phyloP scores from a whole-genome alignment of 768 basidiomycete genomes.

The Serendipita indica region DNA sequence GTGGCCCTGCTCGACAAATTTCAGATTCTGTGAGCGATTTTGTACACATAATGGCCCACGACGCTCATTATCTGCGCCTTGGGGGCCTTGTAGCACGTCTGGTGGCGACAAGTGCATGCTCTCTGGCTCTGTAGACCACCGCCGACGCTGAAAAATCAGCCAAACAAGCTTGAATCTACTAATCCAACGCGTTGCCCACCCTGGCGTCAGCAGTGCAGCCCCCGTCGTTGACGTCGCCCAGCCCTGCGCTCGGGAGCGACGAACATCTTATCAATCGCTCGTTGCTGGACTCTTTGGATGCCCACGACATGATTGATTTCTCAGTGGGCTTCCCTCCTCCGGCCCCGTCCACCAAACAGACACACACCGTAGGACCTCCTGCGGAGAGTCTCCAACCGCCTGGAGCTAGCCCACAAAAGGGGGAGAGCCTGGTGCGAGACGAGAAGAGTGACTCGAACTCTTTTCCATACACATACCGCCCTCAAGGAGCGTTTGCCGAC shows the following conservation, averaged over 20 bases:
- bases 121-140: background rate
- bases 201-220: slow-evolving; percentile 16
- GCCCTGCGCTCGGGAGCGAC: slow-evolving; percentile 26
- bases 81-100: background rate
- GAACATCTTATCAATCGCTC: slow-evolving; percentile 82
- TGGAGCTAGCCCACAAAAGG: background rate
- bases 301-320: slow-evolving; percentile 34
- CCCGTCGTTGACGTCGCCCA: slow-evolving; percentile 18
- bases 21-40: no score
- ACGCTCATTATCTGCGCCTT: background rate
- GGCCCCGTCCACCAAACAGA: background rate
- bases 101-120: slow-evolving; percentile 2
- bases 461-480: background rate
- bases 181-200: slow-evolving; percentile 15
- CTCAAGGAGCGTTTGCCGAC: background rate
- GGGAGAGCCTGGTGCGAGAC: background rate
- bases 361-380: background rate
- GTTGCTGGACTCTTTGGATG: slow-evolving; percentile 68
- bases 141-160: slow-evolving; percentile 9
- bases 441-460: background rate
- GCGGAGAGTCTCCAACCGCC: background rate
- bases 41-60: background rate
- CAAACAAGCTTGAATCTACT: slow-evolving; percentile 12
- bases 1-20: no score
- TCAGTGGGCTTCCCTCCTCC: background rate